These are phyloP conservation scores for Termitomyces sp. DNA, from an alignment of 1,284 basidiomycete species.

Conservation along the genomic window DNA sequence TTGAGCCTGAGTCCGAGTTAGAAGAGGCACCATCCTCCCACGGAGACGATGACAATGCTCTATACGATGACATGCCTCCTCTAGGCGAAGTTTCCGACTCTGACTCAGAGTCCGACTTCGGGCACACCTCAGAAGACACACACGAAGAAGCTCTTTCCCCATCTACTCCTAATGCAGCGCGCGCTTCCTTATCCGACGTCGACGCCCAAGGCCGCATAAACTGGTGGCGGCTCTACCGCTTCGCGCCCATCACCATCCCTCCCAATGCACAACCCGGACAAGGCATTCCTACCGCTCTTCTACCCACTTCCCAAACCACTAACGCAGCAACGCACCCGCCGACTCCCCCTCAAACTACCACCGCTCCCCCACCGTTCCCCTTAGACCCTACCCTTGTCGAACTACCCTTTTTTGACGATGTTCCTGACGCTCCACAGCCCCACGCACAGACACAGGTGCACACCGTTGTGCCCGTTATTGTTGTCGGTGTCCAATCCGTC, in stretches of 20 bases:
- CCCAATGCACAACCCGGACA: slow-evolving; percentile 9
- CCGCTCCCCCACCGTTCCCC: background rate
- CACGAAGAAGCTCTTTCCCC: slow-evolving; percentile 15
- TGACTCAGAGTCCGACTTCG: slow-evolving; percentile 25
- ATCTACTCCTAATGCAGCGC: background rate
- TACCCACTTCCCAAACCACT: slow-evolving; percentile 4
- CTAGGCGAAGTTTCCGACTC: slow-evolving; percentile 27
- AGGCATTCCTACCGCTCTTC: slow-evolving; percentile 12
- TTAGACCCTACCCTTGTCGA: slow-evolving; percentile 15
- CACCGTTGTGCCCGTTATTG: slow-evolving; percentile 71
- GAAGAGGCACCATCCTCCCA: slow-evolving; percentile 8
- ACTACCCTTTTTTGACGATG: slow-evolving; percentile 10
- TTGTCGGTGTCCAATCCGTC: slow-evolving; percentile 75
- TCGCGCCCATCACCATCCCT: slow-evolving; percentile 49
- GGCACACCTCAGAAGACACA: slow-evolving; percentile 18
- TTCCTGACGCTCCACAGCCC: slow-evolving; percentile 25
- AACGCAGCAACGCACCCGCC: slow-evolving; percentile 4
- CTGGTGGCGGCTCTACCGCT: slow-evolving; percentile 77
- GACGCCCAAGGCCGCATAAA: slow-evolving; percentile 50
- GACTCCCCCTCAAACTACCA: slow-evolving; percentile 9
- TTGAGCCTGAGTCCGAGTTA: slow-evolving; percentile 2
- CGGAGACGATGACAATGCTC: slow-evolving; percentile 17
- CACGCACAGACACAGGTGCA: slow-evolving; percentile 19
- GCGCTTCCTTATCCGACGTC: slow-evolving; percentile 7
- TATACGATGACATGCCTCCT: slow-evolving; percentile 22